These are phyloP conservation scores for Erysiphe pulchra DNA, from an alignment of 2,329 filamentous ascomycete genomes.

Conservation along the genomic window DNA sequence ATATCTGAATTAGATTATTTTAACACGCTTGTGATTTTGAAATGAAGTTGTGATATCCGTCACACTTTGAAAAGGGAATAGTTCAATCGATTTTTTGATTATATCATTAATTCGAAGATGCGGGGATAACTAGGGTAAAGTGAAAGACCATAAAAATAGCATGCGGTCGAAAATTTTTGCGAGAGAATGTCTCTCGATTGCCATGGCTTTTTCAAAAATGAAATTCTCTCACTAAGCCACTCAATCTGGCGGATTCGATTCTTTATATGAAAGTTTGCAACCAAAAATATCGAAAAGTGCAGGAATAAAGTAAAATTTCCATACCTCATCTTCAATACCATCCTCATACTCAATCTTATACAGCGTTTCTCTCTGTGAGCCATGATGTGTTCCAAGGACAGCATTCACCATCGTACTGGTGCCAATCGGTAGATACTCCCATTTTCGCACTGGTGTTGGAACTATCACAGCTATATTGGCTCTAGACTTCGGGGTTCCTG, in stretches of 20 bases:
- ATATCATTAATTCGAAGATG: neutral
- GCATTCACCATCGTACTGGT: constrained; percentile 11
- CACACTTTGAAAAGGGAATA: neutral
- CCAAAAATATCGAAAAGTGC: no score
- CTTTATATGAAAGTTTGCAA: no score
- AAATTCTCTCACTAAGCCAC: no score
- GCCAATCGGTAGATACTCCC: constrained; percentile 10
- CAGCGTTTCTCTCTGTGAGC: constrained; percentile 2
- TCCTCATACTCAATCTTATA: constrained; percentile 13
- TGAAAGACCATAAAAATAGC: neutral
- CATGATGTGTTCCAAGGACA: constrained; percentile 8
- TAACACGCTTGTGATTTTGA: neutral
- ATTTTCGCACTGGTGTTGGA: constrained; percentile 7
- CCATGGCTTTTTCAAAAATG: no score
- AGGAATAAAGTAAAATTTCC: neutral
- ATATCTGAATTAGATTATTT: neutral
- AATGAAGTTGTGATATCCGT: neutral
- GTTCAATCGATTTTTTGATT: neutral
- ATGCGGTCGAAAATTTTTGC: no score
- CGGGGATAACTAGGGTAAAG: no score
- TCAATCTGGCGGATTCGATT: no score
- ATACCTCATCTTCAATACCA: constrained; percentile 12
- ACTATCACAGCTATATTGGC: constrained; percentile 6
- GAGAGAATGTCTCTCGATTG: no score
- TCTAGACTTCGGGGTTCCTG: neutral